Conservation (phyloP, 768 basidiomycete species). For the Tephrocybe sp. region DNA sequence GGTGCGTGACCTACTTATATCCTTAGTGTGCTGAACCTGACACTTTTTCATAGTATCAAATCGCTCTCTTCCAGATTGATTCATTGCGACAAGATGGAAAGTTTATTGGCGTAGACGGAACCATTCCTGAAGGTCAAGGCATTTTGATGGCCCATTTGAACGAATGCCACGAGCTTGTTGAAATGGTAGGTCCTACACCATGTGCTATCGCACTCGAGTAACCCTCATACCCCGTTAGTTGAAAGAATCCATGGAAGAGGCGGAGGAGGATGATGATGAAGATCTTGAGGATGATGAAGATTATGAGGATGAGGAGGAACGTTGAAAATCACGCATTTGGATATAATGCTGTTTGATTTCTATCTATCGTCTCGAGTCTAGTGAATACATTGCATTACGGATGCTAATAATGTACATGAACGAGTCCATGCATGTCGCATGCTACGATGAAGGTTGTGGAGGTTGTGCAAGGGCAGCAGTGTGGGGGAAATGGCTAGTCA, state of each 20-base stretch:
- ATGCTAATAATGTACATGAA: constrained; percentile 7
- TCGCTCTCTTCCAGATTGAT: constrained; percentile 94
- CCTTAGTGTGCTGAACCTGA: constrained; percentile 1
- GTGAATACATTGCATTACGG: constrained; percentile 2
- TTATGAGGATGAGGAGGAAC: constrained; percentile 20
- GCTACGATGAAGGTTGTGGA: constrained; percentile 6
- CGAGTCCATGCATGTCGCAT: not conserved
- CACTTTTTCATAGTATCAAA: constrained; percentile 65
- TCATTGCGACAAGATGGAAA: constrained; percentile 90
- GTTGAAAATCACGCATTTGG: constrained; percentile 1
- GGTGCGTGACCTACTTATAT: constrained; percentile 40
- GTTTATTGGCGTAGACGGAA: constrained; percentile 85
- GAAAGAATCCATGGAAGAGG: constrained; percentile 82
- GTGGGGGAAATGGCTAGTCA: constrained; percentile 58
- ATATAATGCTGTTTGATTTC: constrained; percentile 1
- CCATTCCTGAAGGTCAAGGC: constrained; percentile 93
- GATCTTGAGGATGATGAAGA: constrained; percentile 42
- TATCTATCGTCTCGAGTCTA: not conserved
- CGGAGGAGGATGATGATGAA: constrained; percentile 54
- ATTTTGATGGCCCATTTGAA: constrained; percentile 94
- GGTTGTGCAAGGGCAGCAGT: constrained; percentile 35
- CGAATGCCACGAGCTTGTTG: constrained; percentile 93
- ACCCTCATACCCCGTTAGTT: constrained; percentile 39
- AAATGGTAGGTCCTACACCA: constrained; percentile 63
- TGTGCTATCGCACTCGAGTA: not conserved